Base-by-base conservation (phyloP, 2,329 filamentous ascomycete genomes). In the Parastagonospora nodorum region DNA sequence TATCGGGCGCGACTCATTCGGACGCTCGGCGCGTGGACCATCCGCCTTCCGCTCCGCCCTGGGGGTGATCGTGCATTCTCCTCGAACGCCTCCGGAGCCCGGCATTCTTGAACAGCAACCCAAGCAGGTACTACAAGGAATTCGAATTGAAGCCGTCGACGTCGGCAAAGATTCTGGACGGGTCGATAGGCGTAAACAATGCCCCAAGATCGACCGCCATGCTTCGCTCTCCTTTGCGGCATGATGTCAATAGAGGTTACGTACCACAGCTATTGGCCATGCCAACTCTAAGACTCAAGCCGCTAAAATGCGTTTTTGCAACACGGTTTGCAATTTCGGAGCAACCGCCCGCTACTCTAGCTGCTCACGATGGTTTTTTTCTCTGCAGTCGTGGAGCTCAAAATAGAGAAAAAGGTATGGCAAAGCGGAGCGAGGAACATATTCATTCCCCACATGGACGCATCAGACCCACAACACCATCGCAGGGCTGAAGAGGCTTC, bases 401-500 rank as follows among this genome's bases (percentile, higher is more conserved):
- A 51, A 39, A 5, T 24, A 24, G 19, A 5, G 3, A 29, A 40
- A 29, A 40, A 42, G 46, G 24, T 5, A 42, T 45, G 27, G 31
- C 32, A 44, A 45, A 51, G 42, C 51, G 44, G 53, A 43, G 46
- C 45, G 41, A 50, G 19, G 3, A 24, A 24, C 19, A 24, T 24
- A 24, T 24, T 24, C 19, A 33, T 14, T 39, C 43, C 35, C 43
- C 44, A 46, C 37, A 50, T 35, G 16, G 30, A 16, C 32, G 40
- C 36, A 49, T 45, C 48, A 49, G 55, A 41, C 41, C 53, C 55
- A 53, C 50, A 15, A n/a, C 19, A 51, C 28, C 27, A 40, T 54
- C 42, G 33, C 51, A 58, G 50, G 60, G 60, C 61, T 61, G 58
- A 58, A 55, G 42, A 60, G 57, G 54, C 54, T 55, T 61, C 48